Evolutionary conservation across 805 yeast species (phyloP), one percentile per base, ranked within the genome.

Genomic region (Jamesozyma hellenica): DNA sequence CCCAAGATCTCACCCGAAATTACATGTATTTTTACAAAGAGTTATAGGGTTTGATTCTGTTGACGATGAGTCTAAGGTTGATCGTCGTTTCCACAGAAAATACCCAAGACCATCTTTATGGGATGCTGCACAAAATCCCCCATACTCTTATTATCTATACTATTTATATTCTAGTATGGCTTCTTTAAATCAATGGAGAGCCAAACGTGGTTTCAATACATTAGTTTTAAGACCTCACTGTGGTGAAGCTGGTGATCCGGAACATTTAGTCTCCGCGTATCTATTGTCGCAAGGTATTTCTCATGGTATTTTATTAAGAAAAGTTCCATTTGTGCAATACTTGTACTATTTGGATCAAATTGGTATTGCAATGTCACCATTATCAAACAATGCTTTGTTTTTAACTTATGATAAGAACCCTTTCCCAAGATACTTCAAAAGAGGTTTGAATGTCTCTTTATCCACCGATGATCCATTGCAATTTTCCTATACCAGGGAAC

Each of bases 171-270:
- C 96, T 23, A 88, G 88, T 62, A 61, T 92, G 61, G 77, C 94
- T 2, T 75, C 95, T 8, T 71, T 92, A 60, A 92, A 92, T 56
- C 77, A 80, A 47, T 82, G 90, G 77, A 75, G 99, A 63, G 65
- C 70, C 27, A 70, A 67, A 42, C 72, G 88, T 42, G 82, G 83
- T 0, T 82, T 76, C 63, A 88, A 83, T 59, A 88, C 96, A 0
- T 80, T 92, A 63, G 94, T 86, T n/a, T 67, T 92, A 52, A 75
- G 98, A 53, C 99, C 99, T 3, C 99, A 92, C 61, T 85, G 95
- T 51, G 99, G 99, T 47, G 99, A 92, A 63, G 99, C 98, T n/a
- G 99, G 99, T 44, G 98, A 92, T 56, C 96, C 97, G 1, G 97
- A 92, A 55, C 98, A 92, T 66, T 70, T 94, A 55, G 84, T 88